These are phyloP conservation scores for Ceratobasidium sp. DNA, from an alignment of 1,284 basidiomycete genomes.

Conservation along the genomic window DNA sequence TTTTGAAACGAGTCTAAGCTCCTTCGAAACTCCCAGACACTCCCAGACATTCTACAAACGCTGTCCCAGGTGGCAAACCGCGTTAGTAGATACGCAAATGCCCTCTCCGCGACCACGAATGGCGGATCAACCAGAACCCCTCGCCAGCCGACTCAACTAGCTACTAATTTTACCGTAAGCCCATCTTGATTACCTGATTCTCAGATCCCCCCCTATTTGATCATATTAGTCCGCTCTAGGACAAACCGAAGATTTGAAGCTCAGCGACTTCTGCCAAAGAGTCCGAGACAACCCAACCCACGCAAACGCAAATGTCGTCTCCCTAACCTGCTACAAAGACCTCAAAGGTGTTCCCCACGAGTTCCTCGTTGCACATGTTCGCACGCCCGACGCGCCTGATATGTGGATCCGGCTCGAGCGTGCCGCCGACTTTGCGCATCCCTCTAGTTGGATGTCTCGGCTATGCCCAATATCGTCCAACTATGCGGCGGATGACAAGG, in stretches of 20 bases:
- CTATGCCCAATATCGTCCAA: not conserved
- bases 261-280: not conserved
- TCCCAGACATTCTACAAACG: not conserved
- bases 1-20: not conserved
- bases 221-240: not conserved
- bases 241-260: not conserved
- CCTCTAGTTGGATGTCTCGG: not conserved
- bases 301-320: not conserved
- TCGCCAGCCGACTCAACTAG: not conserved
- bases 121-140: not conserved
- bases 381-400: not conserved
- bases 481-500: slow-evolving; percentile 3
- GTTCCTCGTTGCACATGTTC: slow-evolving; percentile 8
- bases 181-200: not conserved
- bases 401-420: slow-evolving; percentile 18
- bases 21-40: not conserved
- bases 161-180: not conserved
- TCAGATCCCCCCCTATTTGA: not conserved
- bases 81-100: not conserved
- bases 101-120: not conserved
- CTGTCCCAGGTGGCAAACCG: not conserved
- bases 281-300: not conserved
- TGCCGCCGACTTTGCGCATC: not conserved
- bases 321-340: slow-evolving; percentile 14
- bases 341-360: slow-evolving; percentile 3